Evolutionary conservation across 805 yeast species (phyloP).

Genomic region (Ogataea pilisensis): DNA sequence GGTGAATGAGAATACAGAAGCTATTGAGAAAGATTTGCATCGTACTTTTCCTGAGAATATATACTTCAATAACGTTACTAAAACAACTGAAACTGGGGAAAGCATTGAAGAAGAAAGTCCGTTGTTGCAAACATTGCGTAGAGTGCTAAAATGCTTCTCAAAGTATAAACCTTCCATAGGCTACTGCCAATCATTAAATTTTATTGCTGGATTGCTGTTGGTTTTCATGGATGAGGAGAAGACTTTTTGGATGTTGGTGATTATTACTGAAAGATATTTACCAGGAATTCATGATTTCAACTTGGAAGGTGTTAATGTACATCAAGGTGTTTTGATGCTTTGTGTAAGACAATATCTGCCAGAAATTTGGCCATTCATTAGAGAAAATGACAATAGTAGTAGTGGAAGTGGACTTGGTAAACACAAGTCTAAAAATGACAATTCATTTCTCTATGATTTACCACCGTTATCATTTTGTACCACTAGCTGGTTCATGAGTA

Average conservation of each 20-base stretch:
- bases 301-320: constrained; percentile 90
- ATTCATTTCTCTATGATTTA: constrained; percentile 60
- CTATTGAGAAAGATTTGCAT: constrained; percentile 89
- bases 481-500: constrained; percentile 97
- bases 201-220: constrained; percentile 80
- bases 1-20: constrained; percentile 76
- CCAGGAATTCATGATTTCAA: constrained; percentile 91
- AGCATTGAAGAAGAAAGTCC: constrained; percentile 47
- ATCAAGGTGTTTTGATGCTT: constrained; percentile 90
- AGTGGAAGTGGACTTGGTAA: constrained; percentile 26
- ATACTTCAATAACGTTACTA: constrained; percentile 54
- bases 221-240: constrained; percentile 86
- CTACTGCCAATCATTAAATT: constrained; percentile 92
- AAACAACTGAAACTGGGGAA: constrained; percentile 6
- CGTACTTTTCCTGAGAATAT: constrained; percentile 94
- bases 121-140: constrained; percentile 64
- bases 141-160: constrained; percentile 82
- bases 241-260: constrained; percentile 94
- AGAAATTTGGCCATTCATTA: constrained; percentile 60
- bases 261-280: constrained; percentile 75
- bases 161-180: constrained; percentile 86
- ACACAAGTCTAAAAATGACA: constrained; percentile 11
- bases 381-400: constrained; percentile 18
- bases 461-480: constrained; percentile 94
- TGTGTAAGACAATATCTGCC: constrained; percentile 84